Base-by-base conservation (phyloP, 345 rosid genomes). In the Raphanus raphanistrum region DNA sequence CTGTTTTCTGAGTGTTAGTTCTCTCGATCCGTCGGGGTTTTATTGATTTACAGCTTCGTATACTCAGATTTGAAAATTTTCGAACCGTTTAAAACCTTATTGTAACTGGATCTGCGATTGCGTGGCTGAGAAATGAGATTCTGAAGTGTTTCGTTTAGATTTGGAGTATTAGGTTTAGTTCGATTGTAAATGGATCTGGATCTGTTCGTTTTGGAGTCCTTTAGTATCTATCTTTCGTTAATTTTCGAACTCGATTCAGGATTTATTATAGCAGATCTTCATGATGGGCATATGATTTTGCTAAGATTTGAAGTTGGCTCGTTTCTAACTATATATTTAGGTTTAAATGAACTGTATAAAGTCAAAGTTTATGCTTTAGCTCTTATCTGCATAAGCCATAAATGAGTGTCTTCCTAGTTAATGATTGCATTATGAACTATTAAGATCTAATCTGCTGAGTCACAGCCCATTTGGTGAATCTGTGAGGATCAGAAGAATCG, bases 401-500 rank as follows among this genome's bases (percentile, higher is more conserved):
- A 77, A 63, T 55, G 48, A 71, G 45, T 55, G 45, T 55, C 59
- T 71, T 8, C 43, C 41, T 35, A 35, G 41, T 35, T 62, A 59
- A 10, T 43, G 2, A 55, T 67, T 45, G 17, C 7, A 28, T 17
- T 48, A 50, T 52, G 11, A 52, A 27, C 8, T 45, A 6, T 60
- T 25, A 11, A 67, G 11, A 7, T 59, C 8, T 8, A 59, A 16
- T n/a, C 10, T 57, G 32, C 31, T 55, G 7, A 2, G 9, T 31
- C 25, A 33, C 62, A 33, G 68, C 63, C 41, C 70, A 62, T 63
- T 55, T 28, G 15, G 11, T 12, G 12, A 32, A 77, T 55, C 59
- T 13, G 1, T 63, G 62, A 13, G 17, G 31, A 54, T 55, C 76
- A 78, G 31, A 65, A 66, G 57, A 72, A 67, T n/a, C 63, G 74